Evolutionary conservation across 805 yeast species (phyloP), one percentile per base, ranked within the genome.

Genomic region (Candida loeiensis): DNA sequence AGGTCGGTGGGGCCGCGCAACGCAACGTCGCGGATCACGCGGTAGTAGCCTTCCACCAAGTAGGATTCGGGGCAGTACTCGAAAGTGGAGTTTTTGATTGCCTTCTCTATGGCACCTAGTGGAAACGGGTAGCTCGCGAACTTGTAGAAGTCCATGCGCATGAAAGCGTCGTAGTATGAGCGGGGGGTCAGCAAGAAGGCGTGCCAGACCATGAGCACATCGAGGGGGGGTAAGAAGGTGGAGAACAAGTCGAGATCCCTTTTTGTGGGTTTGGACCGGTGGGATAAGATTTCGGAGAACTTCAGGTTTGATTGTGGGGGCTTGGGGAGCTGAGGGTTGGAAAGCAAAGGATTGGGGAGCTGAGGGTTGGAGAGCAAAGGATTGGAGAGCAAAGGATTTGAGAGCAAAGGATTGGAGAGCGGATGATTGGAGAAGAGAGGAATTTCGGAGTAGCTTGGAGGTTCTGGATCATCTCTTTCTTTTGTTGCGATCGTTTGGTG

Each of bases 121-220:
- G 63, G 63, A 33, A 57, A 56, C 3, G 54, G 52, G 40, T 26
- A 46, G 9, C 29, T 29, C 16, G 49, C 43, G 34, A 55, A 52
- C 25, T 39, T 36, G n/a, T 44, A 16, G 18, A 53, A 46, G 26
- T 46, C 33, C 37, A 50, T 49, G 13, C 55, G 44, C 7, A 34
- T 41, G 20, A 48, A 45, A n/a, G 34, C 41, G 17, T 55, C 56
- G 34, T 50, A 47, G 34, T 39, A 47, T 1, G 49, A 15, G 30
- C 37, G 33, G 3, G 59, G 53, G 30, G 54, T 51, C 30, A 54
- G 42, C 24, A 51, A 28, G 27, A 55, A 50, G 1, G 56, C 47
- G 30, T 56, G 54, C 61, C 60, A 56, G 11, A 56, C 53, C 52
- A 55, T 43, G n/a, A 54, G 17, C 3, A 56, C 48, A 35, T 56